Conservation (phyloP, 2,329 filamentous ascomycete species). For the Aspergillus novoparasiticus region DNA sequence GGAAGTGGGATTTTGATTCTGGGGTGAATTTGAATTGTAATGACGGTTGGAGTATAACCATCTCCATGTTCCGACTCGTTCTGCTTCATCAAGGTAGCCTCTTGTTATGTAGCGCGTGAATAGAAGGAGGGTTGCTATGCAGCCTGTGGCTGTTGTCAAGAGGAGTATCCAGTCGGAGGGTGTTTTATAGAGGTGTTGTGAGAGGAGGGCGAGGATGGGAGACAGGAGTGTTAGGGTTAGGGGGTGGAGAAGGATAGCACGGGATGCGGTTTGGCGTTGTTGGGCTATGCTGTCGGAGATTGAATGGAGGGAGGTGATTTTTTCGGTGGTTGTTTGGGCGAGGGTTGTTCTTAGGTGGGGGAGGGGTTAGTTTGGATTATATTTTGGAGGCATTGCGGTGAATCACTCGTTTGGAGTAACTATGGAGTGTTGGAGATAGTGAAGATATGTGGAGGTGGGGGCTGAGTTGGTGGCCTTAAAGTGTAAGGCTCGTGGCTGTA, state of each 20-base stretch:
- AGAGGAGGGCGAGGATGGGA: slow-evolving; percentile 41
- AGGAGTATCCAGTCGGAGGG: slow-evolving; percentile 12
- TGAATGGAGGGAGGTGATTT: slow-evolving; percentile 68
- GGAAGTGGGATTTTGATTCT: rapidly evolving
- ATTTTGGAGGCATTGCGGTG: background rate
- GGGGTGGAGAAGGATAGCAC: slow-evolving; percentile 64
- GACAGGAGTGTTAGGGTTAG: slow-evolving; percentile 47
- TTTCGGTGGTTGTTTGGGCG: slow-evolving; percentile 57
- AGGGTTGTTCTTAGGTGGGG: slow-evolving; percentile 36
- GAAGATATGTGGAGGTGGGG: too few relatives aligned
- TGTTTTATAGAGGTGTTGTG: slow-evolving; percentile 43
- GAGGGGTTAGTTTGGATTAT: background rate
- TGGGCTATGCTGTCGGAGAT: slow-evolving; percentile 81
- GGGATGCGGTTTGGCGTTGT: slow-evolving; percentile 70
- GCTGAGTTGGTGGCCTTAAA: background rate
- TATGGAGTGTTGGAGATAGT: background rate
- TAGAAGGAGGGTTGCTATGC: slow-evolving; percentile 2
- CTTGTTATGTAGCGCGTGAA: slow-evolving; percentile 6
- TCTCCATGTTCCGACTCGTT: slow-evolving; percentile 45
- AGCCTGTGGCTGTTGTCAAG: slow-evolving; percentile 6
- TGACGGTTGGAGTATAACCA: background rate
- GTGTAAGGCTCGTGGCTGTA: background rate
- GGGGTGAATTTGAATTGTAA: too few relatives aligned
- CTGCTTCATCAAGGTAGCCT: slow-evolving; percentile 61
- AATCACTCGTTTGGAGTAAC: too few relatives aligned